phyloP scores from a whole-genome alignment of 2,329 filamentous ascomycete genomes.

The Fusarium setosum region DNA sequence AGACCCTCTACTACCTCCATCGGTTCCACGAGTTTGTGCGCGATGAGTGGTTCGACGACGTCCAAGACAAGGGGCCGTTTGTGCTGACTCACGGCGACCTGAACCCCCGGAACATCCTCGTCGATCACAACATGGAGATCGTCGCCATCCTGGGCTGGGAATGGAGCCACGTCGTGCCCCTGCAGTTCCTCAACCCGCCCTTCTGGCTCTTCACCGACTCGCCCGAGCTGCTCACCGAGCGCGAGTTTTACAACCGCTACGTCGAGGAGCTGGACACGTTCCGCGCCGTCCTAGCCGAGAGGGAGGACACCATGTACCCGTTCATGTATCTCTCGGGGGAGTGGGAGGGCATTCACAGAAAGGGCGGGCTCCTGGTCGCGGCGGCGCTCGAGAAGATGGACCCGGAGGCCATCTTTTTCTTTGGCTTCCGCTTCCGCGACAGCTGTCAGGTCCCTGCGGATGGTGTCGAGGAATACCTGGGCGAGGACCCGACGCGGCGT shows the following conservation, averaged over 20 bases:
- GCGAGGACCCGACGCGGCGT: background rate
- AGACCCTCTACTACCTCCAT: constrained; percentile 37
- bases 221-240: background rate
- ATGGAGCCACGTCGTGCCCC: constrained; percentile 34
- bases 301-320: background rate
- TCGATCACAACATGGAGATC: constrained; percentile 23
- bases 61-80: constrained; percentile 33
- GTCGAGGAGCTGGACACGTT: background rate
- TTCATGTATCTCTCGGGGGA: constrained; percentile 2
- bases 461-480: background rate
- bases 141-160: constrained; percentile 32
- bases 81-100: constrained; percentile 42
- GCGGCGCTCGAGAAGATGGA: background rate
- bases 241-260: background rate
- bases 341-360: background rate
- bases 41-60: constrained; percentile 12
- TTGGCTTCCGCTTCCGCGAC: background rate
- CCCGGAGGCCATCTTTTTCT: background rate
- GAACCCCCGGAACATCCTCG: constrained; percentile 31
- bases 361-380: background rate
- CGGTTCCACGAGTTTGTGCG: constrained; percentile 28
- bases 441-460: background rate
- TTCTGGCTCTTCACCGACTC: constrained; percentile 15
- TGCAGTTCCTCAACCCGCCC: constrained; percentile 29
- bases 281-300: background rate